Evolutionary conservation across 73 alveolate species (phyloP).

Genomic region (Paramecium sonneborni): DNA sequence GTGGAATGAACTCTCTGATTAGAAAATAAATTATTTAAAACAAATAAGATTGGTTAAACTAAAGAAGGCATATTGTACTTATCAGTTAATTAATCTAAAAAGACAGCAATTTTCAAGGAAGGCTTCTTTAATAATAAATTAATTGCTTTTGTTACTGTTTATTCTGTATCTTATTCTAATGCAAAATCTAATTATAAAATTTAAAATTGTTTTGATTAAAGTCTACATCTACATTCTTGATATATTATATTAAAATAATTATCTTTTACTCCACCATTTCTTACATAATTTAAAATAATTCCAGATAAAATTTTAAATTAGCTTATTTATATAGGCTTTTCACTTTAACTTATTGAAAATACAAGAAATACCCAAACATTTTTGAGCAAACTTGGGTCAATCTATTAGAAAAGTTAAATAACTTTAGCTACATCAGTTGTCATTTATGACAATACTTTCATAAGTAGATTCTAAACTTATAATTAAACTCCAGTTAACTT

Average conservation of each 20-base stretch:
- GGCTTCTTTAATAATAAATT: not conserved
- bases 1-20: not conserved
- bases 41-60: not conserved
- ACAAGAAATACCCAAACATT: constrained; percentile 28
- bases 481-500: not conserved
- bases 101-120: not conserved
- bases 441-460: constrained; percentile 22
- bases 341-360: not conserved
- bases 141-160: not conserved
- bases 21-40: constrained; percentile 8
- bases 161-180: not conserved
- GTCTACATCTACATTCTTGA: constrained; percentile 19
- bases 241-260: not conserved
- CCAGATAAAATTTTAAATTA: not conserved
- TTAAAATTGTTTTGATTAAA: not conserved
- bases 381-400: not conserved
- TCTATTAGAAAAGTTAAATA: not conserved
- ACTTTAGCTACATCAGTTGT: constrained; percentile 18
- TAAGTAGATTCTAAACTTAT: not conserved
- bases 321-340: not conserved
- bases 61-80: not conserved
- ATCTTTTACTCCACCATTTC: not conserved
- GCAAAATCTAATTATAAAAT: constrained; percentile 10
- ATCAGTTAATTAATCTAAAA: constrained; percentile 21
- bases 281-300: not conserved